phyloP scores from a whole-genome alignment of 2,329 filamentous ascomycete genomes.

The Fusarium anguioides region DNA sequence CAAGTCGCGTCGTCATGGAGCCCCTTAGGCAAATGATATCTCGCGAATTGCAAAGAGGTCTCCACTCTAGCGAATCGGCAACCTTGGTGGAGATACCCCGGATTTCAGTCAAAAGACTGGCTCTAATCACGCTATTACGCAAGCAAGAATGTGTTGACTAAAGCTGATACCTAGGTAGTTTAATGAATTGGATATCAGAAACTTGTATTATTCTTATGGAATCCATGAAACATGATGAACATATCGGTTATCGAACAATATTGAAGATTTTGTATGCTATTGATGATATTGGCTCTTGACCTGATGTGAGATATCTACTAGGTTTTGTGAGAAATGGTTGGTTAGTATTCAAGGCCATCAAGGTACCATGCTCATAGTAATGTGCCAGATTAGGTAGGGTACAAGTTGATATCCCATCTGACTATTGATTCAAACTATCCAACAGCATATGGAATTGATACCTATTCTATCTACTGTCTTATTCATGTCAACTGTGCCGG shows the following conservation, averaged over 20 bases:
- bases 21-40: conserved; percentile 25
- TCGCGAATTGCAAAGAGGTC: conserved; percentile 4
- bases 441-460: too few species aligned
- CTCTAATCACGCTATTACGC: neutral
- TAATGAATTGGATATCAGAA: neutral
- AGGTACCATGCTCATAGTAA: neutral
- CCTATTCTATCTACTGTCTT: neutral
- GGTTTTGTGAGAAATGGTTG: neutral
- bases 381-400: neutral
- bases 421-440: too few species aligned
- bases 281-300: neutral
- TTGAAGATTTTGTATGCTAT: neutral
- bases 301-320: neutral
- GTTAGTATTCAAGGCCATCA: conserved; percentile 1
- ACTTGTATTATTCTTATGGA: neutral
- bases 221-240: neutral
- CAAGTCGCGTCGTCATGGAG: conserved; percentile 19
- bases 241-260: neutral
- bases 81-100: conserved; percentile 23
- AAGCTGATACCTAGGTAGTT: too few species aligned
- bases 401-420: too few species aligned
- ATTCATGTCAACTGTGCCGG: neutral
- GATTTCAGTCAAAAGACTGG: conserved; percentile 12
- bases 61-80: conserved; percentile 22
- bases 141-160: neutral